A percentile compares a stretch with the other conserved stretches of the same genome.
Conservation (phyloP, 1,139 yeast species). For the Williopsis jadinii region DNA sequence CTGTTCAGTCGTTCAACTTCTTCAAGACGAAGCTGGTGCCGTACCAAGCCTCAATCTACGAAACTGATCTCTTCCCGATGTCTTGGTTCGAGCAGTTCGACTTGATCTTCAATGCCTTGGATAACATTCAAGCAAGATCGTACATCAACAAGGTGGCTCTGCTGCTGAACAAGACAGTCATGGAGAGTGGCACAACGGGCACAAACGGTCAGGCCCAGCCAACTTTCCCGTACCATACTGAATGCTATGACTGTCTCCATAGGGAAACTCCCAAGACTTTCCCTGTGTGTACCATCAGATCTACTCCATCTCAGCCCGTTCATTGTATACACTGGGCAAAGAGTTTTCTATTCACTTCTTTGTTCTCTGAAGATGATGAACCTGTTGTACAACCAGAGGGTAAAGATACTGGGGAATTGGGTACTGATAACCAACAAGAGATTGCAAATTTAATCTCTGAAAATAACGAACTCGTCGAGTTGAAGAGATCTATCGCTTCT, state of each 20-base stretch:
- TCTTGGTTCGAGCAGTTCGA: slow-evolving; percentile 79
- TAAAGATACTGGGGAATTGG: slow-evolving; percentile 36
- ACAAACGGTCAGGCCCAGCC: slow-evolving; percentile 92
- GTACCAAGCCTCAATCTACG: slow-evolving; percentile 86
- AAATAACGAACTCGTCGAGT: slow-evolving; percentile 64
- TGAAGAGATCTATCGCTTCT: slow-evolving; percentile 43
- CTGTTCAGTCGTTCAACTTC: slow-evolving; percentile 75
- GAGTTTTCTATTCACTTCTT: slow-evolving; percentile 73
- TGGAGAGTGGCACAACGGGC: slow-evolving; percentile 96
- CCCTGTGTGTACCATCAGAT: slow-evolving; percentile 94
- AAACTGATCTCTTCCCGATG: slow-evolving; percentile 60
- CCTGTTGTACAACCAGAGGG: slow-evolving; percentile 22
- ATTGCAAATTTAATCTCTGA: slow-evolving; percentile 64
- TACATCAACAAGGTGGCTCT: slow-evolving; percentile 83
- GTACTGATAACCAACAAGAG: slow-evolving; percentile 60
- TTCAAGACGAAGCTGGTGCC: slow-evolving; percentile 61
- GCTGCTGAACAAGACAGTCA: slow-evolving; percentile 63
- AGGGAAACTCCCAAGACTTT: slow-evolving; percentile 85
- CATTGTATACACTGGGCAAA: slow-evolving; percentile 99
- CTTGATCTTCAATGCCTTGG: slow-evolving; percentile 84
- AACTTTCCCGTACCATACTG: slow-evolving; percentile 72
- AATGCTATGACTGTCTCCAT: slow-evolving; percentile 88
- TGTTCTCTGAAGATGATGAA: slow-evolving; percentile 56
- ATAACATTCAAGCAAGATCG: slow-evolving; percentile 85
- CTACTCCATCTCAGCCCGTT: slow-evolving; percentile 93